Conservation (phyloP, 1,139 yeast genomes). For the Suhomyces panamericanus region DNA sequence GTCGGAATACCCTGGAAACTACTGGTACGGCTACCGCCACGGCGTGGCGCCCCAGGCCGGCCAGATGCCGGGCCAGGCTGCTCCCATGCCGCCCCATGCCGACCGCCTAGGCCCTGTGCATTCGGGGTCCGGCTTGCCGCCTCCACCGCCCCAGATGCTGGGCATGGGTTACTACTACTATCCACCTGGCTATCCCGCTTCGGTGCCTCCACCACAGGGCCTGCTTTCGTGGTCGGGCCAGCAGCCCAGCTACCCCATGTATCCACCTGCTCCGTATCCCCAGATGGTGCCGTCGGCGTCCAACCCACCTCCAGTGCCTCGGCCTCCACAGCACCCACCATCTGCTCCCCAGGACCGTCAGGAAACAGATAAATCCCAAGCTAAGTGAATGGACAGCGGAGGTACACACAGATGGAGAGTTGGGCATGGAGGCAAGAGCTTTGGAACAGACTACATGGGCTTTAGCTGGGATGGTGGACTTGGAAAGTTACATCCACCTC, state of each 20-base stretch:
- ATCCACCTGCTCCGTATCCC: not conserved
- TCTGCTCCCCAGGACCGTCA: not conserved
- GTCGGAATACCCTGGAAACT: slow-evolving; percentile 26
- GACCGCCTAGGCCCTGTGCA: slow-evolving; percentile 4
- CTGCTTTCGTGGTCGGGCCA: slow-evolving; percentile 5
- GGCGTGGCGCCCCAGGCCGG: slow-evolving; percentile 5
- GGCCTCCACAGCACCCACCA: not conserved
- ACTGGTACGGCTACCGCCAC: slow-evolving; percentile 31
- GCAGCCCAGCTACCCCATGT: slow-evolving; percentile 6
- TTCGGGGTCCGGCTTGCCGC: slow-evolving; percentile 5
- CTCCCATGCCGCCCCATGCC: slow-evolving; percentile 1
- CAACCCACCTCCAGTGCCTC: not conserved
- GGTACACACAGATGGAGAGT: too few relatives aligned
- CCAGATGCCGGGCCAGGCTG: slow-evolving; percentile 1
- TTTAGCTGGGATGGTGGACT: too few relatives aligned
- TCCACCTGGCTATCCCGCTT: slow-evolving; percentile 11
- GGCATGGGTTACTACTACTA: slow-evolving; percentile 14
- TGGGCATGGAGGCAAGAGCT: too few relatives aligned
- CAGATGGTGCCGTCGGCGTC: slow-evolving; percentile 1
- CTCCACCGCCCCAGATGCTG: slow-evolving; percentile 8
- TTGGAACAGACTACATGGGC: too few relatives aligned
- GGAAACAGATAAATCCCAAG: not conserved
- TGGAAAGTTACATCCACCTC: too few relatives aligned
- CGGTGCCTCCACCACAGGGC: slow-evolving; percentile 7
- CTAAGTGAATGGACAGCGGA: not conserved